Evolutionary conservation across 805 yeast genomes (phyloP).

Genomic region (Saccharomyces kudriavzevii): DNA sequence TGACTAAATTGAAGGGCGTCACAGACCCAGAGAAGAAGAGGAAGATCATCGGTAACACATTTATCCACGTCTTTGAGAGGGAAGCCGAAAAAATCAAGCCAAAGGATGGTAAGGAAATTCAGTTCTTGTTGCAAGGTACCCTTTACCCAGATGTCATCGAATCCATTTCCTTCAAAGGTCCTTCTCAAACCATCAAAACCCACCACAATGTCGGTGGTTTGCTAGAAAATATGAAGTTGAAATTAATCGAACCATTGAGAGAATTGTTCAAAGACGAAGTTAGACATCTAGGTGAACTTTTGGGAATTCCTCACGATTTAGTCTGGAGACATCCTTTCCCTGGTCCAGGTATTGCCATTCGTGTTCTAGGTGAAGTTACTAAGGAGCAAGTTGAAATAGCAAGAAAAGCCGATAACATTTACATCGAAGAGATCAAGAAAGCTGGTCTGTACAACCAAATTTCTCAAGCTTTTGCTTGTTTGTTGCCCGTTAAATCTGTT

Average conservation of each 20-base stretch:
- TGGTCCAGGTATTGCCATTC: constrained; percentile 99
- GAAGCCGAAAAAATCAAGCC: constrained; percentile 91
- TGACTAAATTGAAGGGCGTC: constrained; percentile 79
- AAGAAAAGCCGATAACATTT: constrained; percentile 92
- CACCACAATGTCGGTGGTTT: constrained; percentile 99
- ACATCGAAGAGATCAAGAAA: constrained; percentile 88
- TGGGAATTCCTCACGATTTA: constrained; percentile 92
- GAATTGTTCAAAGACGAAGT: constrained; percentile 99
- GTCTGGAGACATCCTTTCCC: constrained; percentile 99
- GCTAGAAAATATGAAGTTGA: constrained; percentile 95
- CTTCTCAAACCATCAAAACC: constrained; percentile 98
- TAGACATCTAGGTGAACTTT: constrained; percentile 85
- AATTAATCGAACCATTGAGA: constrained; percentile 95
- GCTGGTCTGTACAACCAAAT: constrained; percentile 90
- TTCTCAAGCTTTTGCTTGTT: constrained; percentile 95
- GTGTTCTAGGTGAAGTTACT: constrained; percentile 96
- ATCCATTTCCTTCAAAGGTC: constrained; percentile 98
- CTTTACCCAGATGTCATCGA: constrained; percentile 97
- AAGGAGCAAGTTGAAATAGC: constrained; percentile 90
- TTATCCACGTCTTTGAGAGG: constrained; percentile 92
- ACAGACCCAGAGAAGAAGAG: constrained; percentile 99
- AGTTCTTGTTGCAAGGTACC: constrained; percentile 92
- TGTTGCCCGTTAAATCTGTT: constrained; percentile 94
- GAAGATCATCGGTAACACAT: constrained; percentile 96
- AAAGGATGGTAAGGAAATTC: constrained; percentile 80